These are phyloP conservation scores for Flagelloscypha sp. DNA, from an alignment of 768 basidiomycete genomes.

Conservation along the genomic window DNA sequence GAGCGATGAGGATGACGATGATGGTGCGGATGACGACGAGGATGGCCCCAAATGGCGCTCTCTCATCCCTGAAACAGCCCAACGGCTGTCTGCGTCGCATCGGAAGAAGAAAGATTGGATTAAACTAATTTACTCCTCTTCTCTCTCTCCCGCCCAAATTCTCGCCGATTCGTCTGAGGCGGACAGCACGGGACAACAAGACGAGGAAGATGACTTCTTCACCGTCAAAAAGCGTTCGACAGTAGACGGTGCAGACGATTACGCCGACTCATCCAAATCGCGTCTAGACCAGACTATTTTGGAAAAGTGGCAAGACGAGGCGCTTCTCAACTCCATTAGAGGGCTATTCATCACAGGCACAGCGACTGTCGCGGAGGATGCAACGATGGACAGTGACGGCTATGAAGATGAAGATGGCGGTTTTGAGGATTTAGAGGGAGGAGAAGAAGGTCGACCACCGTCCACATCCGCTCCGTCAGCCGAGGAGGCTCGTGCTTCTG, in stretches of 20 bases:
- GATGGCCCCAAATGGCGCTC: slow-evolving; percentile 68
- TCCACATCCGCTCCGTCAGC: slow-evolving; percentile 14
- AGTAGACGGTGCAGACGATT: slow-evolving; percentile 34
- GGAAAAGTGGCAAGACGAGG: slow-evolving; percentile 78
- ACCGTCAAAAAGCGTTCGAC: slow-evolving; percentile 34
- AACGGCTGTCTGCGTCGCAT: slow-evolving; percentile 33
- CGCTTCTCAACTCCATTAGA: slow-evolving; percentile 77
- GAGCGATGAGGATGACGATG: slow-evolving; percentile 37
- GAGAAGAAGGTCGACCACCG: slow-evolving; percentile 4
- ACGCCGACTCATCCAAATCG: too few relatives aligned
- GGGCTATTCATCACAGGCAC: slow-evolving; percentile 85
- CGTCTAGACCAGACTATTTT: too few relatives aligned
- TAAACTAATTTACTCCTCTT: slow-evolving; percentile 71
- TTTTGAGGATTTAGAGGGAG: slow-evolving; percentile 34
- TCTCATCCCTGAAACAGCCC: slow-evolving; percentile 47
- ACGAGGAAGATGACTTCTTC: slow-evolving; percentile 71
- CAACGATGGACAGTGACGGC: slow-evolving; percentile 30
- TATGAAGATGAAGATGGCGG: slow-evolving; percentile 32
- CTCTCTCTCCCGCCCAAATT: slow-evolving; percentile 64
- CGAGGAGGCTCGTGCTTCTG: slow-evolving; percentile 34
- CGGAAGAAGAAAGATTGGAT: slow-evolving; percentile 66
- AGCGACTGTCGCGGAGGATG: slow-evolving; percentile 26
- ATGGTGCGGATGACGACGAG: slow-evolving; percentile 29
- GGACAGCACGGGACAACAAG: slow-evolving; percentile 23
- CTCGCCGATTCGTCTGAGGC: slow-evolving; percentile 20